Conservation (phyloP, 73 alveolate genomes). For the Paramecium sonneborni region DNA sequence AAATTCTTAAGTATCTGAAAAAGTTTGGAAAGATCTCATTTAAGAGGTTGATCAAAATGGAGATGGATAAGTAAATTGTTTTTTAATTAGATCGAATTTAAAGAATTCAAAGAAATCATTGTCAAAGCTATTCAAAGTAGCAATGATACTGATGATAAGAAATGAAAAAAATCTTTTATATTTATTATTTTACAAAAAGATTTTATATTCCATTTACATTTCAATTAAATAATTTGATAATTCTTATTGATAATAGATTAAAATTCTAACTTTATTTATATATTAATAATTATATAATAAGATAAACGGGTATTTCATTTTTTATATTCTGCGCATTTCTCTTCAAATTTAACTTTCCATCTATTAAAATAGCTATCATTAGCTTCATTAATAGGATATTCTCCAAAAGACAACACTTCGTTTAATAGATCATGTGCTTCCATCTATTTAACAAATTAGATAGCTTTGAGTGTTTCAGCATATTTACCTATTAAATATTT, state of each 20-base stretch:
- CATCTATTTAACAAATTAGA: neutral
- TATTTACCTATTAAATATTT: neutral
- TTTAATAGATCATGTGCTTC: neutral
- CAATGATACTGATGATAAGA: neutral
- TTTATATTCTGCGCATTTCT: neutral
- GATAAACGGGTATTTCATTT: neutral
- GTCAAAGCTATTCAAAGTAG: conserved; percentile 26
- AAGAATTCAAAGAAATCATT: conserved; percentile 66
- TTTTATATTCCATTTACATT: neutral
- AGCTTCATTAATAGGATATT: neutral
- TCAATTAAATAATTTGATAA: no score
- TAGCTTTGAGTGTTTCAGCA: conserved; percentile 4
- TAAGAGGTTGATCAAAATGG: conserved; percentile 81
- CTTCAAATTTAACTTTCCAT: conserved; percentile 19
- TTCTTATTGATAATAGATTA: no score
- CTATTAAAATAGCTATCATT: conserved; percentile 2
- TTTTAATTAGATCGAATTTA: conserved; percentile 50
- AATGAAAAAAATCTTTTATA: neutral
- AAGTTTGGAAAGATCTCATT: conserved; percentile 78
- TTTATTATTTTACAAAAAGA: neutral
- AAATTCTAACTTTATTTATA: no score
- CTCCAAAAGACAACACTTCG: neutral
- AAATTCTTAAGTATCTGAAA: conserved; percentile 39
- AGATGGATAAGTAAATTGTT: conserved; percentile 73
- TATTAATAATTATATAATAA: neutral